Evolutionary conservation across 768 basidiomycete species (phyloP).

Genomic region (Psilocybe tampanensis): DNA sequence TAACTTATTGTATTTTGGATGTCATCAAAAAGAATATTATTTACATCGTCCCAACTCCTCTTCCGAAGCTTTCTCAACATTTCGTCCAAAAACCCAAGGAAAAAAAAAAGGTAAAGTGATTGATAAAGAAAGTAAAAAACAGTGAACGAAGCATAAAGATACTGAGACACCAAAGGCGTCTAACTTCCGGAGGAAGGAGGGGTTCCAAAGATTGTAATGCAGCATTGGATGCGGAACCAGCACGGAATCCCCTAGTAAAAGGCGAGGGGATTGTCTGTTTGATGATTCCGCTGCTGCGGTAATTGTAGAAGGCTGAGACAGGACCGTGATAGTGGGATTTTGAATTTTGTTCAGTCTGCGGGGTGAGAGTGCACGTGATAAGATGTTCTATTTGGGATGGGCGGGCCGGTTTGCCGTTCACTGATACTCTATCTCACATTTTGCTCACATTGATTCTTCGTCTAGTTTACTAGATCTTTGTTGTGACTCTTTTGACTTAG

Average conservation of each 20-base stretch:
- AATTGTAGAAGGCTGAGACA: background rate
- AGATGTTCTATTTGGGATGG: background rate
- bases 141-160: conserved; percentile 8
- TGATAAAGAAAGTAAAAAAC: background rate
- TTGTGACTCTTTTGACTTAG: background rate
- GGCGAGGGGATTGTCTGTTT: conserved; percentile 58
- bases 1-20: background rate
- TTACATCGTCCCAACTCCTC: too few species aligned
- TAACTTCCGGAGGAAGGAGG: conserved; percentile 31
- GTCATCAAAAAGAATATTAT: too few species aligned
- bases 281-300: conserved; percentile 46
- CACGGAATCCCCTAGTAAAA: conserved; percentile 61
- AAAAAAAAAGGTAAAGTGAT: background rate
- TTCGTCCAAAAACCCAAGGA: background rate
- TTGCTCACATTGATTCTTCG: too few species aligned
- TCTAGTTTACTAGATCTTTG: too few species aligned
- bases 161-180: conserved; percentile 13
- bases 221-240: conserved; percentile 43
- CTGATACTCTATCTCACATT: too few species aligned
- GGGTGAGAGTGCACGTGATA: conserved; percentile 35
- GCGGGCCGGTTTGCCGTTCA: background rate
- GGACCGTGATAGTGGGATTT: conserved; percentile 15
- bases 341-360: conserved; percentile 44
- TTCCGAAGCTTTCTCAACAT: too few species aligned
- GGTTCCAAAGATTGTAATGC: conserved; percentile 46